Percentiles rank a stretch among this genome's conserved stretches.
phyloP scores from a whole-genome alignment of 116 monocot genomes.

The Cymodocea nodosa region DNA sequence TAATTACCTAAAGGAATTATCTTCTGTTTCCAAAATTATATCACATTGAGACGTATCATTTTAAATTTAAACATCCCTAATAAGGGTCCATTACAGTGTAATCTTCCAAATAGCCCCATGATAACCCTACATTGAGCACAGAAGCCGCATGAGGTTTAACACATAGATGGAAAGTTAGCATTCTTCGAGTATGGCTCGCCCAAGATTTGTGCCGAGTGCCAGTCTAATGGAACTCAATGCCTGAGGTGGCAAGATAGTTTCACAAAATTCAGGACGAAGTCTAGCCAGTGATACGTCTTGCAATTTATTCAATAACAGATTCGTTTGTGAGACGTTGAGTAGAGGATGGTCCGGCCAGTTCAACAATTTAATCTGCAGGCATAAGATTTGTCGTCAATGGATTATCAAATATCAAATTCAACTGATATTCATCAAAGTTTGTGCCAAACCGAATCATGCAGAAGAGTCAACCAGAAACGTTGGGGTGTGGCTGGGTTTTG shows the following conservation, averaged over 20 bases:
- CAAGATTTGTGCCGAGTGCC: constrained; percentile 76
- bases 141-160: no score
- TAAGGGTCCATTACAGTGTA: no score
- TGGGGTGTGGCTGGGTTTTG: constrained; percentile 71
- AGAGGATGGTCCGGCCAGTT: constrained; percentile 56
- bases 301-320: constrained; percentile 60
- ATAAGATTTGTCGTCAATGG: not conserved
- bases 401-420: not conserved
- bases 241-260: constrained; percentile 25
- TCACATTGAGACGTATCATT: no score
- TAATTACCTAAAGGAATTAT: no score
- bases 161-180: not conserved
- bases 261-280: constrained; percentile 45
- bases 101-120: no score
- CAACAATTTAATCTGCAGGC: constrained; percentile 56
- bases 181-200: constrained; percentile 43
- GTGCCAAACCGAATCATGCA: constrained; percentile 75
- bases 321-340: constrained; percentile 60
- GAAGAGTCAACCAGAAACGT: constrained; percentile 78
- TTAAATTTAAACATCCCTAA: no score
- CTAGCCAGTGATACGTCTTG: constrained; percentile 81
- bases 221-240: constrained; percentile 42
- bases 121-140: no score
- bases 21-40: no score
- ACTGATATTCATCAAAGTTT: not conserved